Conservation (phyloP, 306 rosid genomes). For the Vicia faba region DNA sequence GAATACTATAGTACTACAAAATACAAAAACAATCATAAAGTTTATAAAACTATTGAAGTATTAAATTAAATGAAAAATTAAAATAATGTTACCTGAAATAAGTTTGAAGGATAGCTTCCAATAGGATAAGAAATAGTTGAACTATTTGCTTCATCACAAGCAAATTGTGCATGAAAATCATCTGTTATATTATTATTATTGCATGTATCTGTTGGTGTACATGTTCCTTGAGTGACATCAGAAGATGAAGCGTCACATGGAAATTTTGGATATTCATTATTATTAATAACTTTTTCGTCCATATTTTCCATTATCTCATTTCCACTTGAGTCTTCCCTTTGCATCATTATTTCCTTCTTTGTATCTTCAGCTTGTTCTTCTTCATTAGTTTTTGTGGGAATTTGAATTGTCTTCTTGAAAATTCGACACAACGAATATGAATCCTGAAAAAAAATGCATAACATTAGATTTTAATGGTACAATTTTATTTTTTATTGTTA, state of each 20-base stretch:
- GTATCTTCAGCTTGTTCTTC: slow-evolving; percentile 41
- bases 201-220: slow-evolving; percentile 55
- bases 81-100: slow-evolving; percentile 58
- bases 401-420: slow-evolving; percentile 75
- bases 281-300: slow-evolving; percentile 47
- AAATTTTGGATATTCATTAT: slow-evolving; percentile 47
- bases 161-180: slow-evolving; percentile 67
- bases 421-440: slow-evolving; percentile 92
- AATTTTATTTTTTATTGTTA: not conserved
- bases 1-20: slow-evolving; percentile 4
- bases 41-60: not conserved
- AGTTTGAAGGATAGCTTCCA: slow-evolving; percentile 56
- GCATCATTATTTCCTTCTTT: slow-evolving; percentile 42
- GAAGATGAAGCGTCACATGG: slow-evolving; percentile 81
- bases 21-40: slow-evolving; percentile 29
- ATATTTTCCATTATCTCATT: slow-evolving; percentile 43
- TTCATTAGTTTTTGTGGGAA: slow-evolving; percentile 46
- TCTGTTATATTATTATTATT: slow-evolving; percentile 44
- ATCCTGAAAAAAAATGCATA: slow-evolving; percentile 49
- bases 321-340: slow-evolving; percentile 54
- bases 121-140: slow-evolving; percentile 52
- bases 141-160: slow-evolving; percentile 91
- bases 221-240: slow-evolving; percentile 91
- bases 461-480: not conserved
- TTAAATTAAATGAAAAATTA: not conserved